These are phyloP conservation scores for Amanita pseudoporphyria DNA, from an alignment of 768 basidiomycete species.

Conservation along the genomic window DNA sequence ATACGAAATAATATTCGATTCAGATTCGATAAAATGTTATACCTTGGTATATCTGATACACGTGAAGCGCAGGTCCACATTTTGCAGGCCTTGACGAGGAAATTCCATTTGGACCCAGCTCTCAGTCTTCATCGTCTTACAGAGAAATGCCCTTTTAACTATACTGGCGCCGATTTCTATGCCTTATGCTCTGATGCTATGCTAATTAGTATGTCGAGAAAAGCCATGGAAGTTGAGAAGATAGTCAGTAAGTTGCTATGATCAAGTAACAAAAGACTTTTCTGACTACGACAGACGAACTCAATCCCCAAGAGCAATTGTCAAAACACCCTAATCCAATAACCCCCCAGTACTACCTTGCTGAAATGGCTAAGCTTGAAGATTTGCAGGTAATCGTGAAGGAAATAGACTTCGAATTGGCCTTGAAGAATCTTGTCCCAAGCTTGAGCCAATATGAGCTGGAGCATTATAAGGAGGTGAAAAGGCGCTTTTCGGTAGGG, in stretches of 20 bases:
- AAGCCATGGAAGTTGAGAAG: conserved; percentile 68
- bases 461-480: conserved; percentile 70
- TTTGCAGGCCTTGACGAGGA: conserved; percentile 82
- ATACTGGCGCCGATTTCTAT: conserved; percentile 97
- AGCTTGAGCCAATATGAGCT: conserved; percentile 83
- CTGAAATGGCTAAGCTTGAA: conserved; percentile 61
- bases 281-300: conserved; percentile 17
- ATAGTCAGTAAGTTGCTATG: conserved; percentile 48
- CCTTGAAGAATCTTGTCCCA: conserved; percentile 62
- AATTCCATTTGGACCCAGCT: conserved; percentile 71
- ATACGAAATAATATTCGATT: not conserved
- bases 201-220: conserved; percentile 88
- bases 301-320: conserved; percentile 39
- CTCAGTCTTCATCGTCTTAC: conserved; percentile 59
- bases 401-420: conserved; percentile 64
- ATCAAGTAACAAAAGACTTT: not conserved
- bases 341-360: conserved; percentile 85
- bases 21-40: conserved; percentile 96
- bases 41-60: conserved; percentile 84
- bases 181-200: conserved; percentile 95
- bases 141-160: conserved; percentile 78
- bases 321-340: conserved; percentile 52
- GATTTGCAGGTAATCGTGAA: conserved; percentile 75
- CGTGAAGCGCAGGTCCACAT: conserved; percentile 82
- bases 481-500: conserved; percentile 48